A percentile compares a stretch with the other conserved stretches of the same genome.
These are phyloP conservation scores for Globisporangium abappressorium DNA, from an alignment of 352 stramenopile genomes.

Conservation along the genomic window DNA sequence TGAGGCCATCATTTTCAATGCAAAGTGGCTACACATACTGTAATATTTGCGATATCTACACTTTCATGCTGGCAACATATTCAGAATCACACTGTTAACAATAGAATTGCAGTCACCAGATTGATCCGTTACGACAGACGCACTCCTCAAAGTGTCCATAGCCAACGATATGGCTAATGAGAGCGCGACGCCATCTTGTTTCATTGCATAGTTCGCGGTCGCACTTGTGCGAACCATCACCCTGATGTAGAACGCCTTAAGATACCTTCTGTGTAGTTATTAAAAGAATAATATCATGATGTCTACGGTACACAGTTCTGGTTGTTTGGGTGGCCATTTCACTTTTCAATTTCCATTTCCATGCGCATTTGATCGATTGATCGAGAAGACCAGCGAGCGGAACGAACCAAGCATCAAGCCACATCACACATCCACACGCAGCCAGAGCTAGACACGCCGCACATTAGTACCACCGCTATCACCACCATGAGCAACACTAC, in stretches of 20 bases:
- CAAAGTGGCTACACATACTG: not conserved
- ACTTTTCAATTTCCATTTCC: not conserved
- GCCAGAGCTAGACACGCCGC: no score
- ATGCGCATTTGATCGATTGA: not conserved
- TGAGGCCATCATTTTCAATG: not conserved
- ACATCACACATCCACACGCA: not conserved
- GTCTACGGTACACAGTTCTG: not conserved
- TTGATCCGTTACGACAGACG: no score
- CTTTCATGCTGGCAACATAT: not conserved
- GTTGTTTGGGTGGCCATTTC: not conserved
- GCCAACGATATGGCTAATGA: no score
- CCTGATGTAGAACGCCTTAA: no score
- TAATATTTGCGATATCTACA: not conserved
- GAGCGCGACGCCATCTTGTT: no score
- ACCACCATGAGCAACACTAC: not conserved
- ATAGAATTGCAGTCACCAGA: no score
- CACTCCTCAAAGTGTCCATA: no score
- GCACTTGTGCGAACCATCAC: no score
- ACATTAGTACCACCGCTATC: not conserved
- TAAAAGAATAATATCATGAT: not conserved
- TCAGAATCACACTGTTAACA: no score
- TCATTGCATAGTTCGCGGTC: no score
- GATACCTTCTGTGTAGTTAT: not conserved
- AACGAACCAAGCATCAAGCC: not conserved
- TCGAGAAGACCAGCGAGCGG: not conserved